Base-by-base conservation (phyloP, 2,329 filamentous ascomycete genomes). In the Venturia carpophila region DNA sequence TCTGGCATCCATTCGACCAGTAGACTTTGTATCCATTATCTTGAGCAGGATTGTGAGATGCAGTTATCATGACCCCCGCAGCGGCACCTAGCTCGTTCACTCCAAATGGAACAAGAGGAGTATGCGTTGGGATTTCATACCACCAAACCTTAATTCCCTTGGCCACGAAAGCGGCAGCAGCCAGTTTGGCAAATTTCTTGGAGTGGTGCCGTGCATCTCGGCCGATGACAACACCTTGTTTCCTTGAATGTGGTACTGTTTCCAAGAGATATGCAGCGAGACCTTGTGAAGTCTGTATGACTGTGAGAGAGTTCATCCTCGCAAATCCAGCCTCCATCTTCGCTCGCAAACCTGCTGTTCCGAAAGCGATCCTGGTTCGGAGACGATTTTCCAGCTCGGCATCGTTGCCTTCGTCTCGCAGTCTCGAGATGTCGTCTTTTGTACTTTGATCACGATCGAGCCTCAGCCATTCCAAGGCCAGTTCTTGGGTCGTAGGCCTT, bases 11-110 rank as follows among this genome's bases (percentile, higher is more conserved):
- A 70, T 87, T 87, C 19, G 77, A 78, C 77, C 83, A 86, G 74
- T 87, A 88, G 10, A 88, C 85, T 74, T 88, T 88, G 75, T 87
- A 87, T 24, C 85, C 85, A 70, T 87, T 87, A 71, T 87, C 84
- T 69, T 82, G 77, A 58, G 83, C 81, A 17, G 85, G 84, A 69
- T 88, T 87, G 73, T 87, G 84, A 70, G 83, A 86, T 41, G 85
- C 85, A 17, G 85, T 88, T 45, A 88, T 80, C 84, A 88, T 87
- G 39, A 88, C 77, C 24, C 85, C 85, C 55, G 83, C 85, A 4
- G 78, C 80, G 41, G 84, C 83, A 45, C 76, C 73, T 64, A 84
- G 76, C 64, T 80, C 73, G 7, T 76, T 77, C 41, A 88, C 82
- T 3, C 82, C 81, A 71, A 86, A 88, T 0, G 85, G 83, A 9